Base-by-base conservation (phyloP, 768 basidiomycete species). In the Agrocybe pediades region DNA sequence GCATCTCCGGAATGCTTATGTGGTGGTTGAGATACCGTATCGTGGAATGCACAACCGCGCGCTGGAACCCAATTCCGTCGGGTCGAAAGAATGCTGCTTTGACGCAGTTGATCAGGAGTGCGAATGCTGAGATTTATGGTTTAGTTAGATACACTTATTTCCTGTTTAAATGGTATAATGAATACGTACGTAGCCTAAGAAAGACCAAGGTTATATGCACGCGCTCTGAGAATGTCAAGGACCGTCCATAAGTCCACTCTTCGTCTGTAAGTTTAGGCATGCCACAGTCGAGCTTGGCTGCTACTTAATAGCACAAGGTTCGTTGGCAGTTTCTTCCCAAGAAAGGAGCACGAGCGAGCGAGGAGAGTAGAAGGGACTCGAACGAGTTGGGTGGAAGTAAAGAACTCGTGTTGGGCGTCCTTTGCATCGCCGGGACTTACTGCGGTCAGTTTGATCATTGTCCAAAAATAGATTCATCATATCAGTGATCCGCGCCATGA, bases 21-120 rank as follows among this genome's bases (percentile, higher is more conserved):
- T 41, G 45, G 26, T 36, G 17, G 17, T 41, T 46, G n/a, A 40
- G 20, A 44, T 45, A 53, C 15, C 52, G 52, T 29, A 41, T 20
- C 39, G 47, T 27, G 16, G 17, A 11, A 3, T 23, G 19, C 19
- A n/a, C 44, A 6, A 30, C 43, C 7, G 36, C 26, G 33, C 44
- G 45, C 24, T 19, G 17, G 17, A 47, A 47, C 13, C 13, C n/a
- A 3, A 36, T 4, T n/a, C 47, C 23, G 9, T 41, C 26, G 9
- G 44, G 45, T 23, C 20, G 24, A 11, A 46, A 47, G 17, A 47
- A 19, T 6, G 27, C 6, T 11, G 17, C 41, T 13, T 9, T 41
- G 9, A 41, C 9, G 9, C 19, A 25, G 1, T 25, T 40, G 36
- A 33, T 46, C 2, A 41, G 16, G 20, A 46, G 8, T 16, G 46